phyloP scores from a whole-genome alignment of 495 filamentous ascomycete species.

The Penicillium coprophilum region DNA sequence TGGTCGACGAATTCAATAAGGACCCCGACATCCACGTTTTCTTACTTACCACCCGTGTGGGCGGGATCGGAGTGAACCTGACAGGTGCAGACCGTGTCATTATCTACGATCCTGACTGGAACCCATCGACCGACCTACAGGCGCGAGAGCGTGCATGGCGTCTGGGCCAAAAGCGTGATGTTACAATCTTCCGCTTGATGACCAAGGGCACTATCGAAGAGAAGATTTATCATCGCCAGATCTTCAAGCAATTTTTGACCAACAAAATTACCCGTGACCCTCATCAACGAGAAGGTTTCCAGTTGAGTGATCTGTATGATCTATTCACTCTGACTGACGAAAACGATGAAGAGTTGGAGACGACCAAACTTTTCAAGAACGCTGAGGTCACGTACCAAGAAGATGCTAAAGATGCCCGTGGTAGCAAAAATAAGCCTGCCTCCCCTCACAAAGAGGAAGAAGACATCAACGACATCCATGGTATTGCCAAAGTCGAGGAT shows the following conservation, averaged over 20 bases:
- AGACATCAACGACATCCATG: constrained; percentile 49
- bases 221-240: constrained; percentile 97
- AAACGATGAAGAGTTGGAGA: constrained; percentile 72
- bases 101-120: constrained; percentile 98
- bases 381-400: constrained; percentile 66
- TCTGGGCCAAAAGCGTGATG: constrained; percentile 88
- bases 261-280: constrained; percentile 94
- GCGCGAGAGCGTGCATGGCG: constrained; percentile 97
- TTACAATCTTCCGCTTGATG: constrained; percentile 93
- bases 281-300: constrained; percentile 82
- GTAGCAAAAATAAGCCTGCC: constrained; percentile 20
- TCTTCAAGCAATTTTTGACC: constrained; percentile 93
- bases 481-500: constrained; percentile 58
- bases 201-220: constrained; percentile 97
- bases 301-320: constrained; percentile 82
- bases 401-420: constrained; percentile 17
- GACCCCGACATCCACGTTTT: constrained; percentile 79
- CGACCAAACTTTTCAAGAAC: constrained; percentile 77
- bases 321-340: constrained; percentile 78
- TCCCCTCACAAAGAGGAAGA: constrained; percentile 25
- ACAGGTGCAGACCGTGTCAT: constrained; percentile 95
- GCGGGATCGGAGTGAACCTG: constrained; percentile 88
- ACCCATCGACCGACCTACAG: constrained; percentile 89
- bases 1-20: constrained; percentile 91
- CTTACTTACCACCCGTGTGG: constrained; percentile 90